Percentiles rank a stretch among this genome's conserved stretches.
These are phyloP conservation scores for Pseudocercospora crystallina DNA, from an alignment of 2,329 filamentous ascomycete genomes.

Conservation along the genomic window DNA sequence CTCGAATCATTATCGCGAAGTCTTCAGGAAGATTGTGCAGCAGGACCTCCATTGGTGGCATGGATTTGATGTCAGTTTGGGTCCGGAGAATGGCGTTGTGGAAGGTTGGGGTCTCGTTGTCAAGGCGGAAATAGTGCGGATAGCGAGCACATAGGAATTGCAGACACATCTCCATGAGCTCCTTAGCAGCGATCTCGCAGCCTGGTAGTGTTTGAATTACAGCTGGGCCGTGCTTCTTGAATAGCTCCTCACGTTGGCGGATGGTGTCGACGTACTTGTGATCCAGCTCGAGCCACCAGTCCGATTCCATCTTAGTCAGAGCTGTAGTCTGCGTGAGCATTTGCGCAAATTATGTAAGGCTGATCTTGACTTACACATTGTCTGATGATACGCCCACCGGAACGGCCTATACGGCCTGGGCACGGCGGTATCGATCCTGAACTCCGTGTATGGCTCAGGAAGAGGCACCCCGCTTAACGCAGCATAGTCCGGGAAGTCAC, in stretches of 20 bases:
- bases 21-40: constrained; percentile 81
- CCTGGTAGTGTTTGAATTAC: constrained; percentile 71
- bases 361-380: constrained; percentile 68
- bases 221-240: constrained; percentile 59
- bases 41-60: constrained; percentile 67
- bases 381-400: constrained; percentile 82
- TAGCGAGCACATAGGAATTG: constrained; percentile 79
- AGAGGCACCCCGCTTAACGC: constrained; percentile 71
- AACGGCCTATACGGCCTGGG: constrained; percentile 79
- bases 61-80: constrained; percentile 59
- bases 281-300: constrained; percentile 90
- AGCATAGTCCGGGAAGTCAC: constrained; percentile 78
- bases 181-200: constrained; percentile 76
- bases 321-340: constrained; percentile 50
- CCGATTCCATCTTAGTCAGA: constrained; percentile 71
- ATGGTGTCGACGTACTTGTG: constrained; percentile 68
- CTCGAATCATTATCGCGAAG: constrained; percentile 73
- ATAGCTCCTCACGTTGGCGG: constrained; percentile 65
- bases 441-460: constrained; percentile 62
- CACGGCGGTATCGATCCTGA: constrained; percentile 66
- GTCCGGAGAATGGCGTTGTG: constrained; percentile 68
- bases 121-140: constrained; percentile 69
- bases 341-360: background rate
- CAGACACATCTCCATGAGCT: constrained; percentile 82
- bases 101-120: constrained; percentile 56